phyloP scores from a whole-genome alignment of 225 moss, liverwort and hornwort species.

The Polytrichum commune region DNA sequence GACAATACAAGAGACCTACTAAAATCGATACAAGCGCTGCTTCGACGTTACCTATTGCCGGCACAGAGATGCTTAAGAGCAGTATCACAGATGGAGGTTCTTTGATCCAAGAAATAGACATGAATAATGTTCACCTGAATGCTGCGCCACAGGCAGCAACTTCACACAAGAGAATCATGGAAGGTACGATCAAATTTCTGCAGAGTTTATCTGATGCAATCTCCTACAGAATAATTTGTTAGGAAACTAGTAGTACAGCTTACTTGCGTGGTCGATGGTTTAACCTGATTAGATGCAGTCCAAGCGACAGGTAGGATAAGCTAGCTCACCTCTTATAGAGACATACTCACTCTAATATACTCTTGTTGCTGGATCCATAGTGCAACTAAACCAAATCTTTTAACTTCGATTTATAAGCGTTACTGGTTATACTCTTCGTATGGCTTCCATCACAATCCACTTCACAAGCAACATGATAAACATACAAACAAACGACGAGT shows the following conservation, averaged over 20 bases:
- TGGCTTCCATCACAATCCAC: too few relatives aligned
- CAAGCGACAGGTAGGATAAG: background rate
- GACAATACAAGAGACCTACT: background rate
- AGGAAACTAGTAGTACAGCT: too few relatives aligned
- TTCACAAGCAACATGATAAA: too few relatives aligned
- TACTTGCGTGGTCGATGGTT: too few relatives aligned
- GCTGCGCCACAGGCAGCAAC: background rate
- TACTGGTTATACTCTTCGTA: too few relatives aligned
- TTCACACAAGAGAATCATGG: background rate
- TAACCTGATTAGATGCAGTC: too few relatives aligned
- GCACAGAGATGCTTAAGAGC: background rate
- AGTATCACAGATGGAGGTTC: constrained; percentile 1
- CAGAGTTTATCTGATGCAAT: background rate
- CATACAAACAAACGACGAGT: too few relatives aligned
- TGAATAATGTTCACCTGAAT: background rate
- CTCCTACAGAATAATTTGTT: background rate
- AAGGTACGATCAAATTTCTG: background rate
- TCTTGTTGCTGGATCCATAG: too few relatives aligned
- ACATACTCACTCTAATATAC: too few relatives aligned
- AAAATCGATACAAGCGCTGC: background rate
- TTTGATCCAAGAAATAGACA: background rate
- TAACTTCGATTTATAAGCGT: too few relatives aligned
- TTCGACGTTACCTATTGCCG: background rate
- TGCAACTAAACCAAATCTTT: too few relatives aligned
- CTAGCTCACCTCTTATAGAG: background rate